A percentile compares a stretch with the other conserved stretches of the same genome.
Conservation (phyloP, 148 eudicot species). For the Rheum nobile region DNA sequence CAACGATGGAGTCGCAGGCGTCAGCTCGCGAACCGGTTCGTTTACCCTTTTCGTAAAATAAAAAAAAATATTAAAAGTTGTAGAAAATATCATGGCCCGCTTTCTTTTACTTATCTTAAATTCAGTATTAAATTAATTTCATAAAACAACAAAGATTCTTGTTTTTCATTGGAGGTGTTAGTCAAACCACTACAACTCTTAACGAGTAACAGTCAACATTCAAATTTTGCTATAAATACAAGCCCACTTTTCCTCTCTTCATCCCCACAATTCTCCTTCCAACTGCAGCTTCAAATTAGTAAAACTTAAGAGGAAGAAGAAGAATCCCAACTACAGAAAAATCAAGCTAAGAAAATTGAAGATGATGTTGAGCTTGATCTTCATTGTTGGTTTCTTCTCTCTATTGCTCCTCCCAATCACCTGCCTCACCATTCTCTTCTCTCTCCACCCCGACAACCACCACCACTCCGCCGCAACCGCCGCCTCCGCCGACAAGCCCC, state of each 20-base stretch:
- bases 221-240: not conserved
- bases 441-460: not conserved
- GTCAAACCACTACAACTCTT: not conserved
- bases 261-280: not conserved
- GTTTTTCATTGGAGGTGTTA: not conserved
- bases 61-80: not conserved
- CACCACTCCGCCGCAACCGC: not conserved
- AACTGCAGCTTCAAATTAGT: not conserved
- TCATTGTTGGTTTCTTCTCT: slow-evolving; percentile 4
- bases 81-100: not conserved
- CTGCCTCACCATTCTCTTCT: not conserved
- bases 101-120: not conserved
- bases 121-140: not conserved
- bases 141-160: not conserved
- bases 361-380: not conserved
- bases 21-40: too few relatives aligned
- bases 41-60: too few relatives aligned
- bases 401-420: not conserved
- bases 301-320: not conserved
- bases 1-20: too few relatives aligned
- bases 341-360: not conserved
- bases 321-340: not conserved
- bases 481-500: not conserved
- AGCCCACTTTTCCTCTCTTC: not conserved
- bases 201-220: not conserved